Conservation (phyloP, 805 yeast genomes). For the Barnettozyma californica region DNA sequence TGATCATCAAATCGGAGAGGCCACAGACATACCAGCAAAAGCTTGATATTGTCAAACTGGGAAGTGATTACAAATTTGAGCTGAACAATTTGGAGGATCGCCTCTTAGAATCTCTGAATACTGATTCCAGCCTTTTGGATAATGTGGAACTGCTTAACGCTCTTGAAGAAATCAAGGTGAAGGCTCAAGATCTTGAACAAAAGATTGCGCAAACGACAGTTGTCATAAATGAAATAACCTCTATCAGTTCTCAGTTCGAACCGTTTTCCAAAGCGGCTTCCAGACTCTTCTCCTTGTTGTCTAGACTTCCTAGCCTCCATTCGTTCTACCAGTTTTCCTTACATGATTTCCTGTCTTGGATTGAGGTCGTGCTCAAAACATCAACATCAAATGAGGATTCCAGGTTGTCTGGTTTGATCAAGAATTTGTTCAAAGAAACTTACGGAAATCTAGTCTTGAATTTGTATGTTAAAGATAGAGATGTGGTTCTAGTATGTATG, state of each 20-base stretch:
- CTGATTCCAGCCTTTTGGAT: conserved; percentile 62
- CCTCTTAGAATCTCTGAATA: conserved; percentile 51
- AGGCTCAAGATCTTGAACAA: conserved; percentile 46
- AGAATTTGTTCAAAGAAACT: conserved; percentile 39
- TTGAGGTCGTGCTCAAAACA: conserved; percentile 27
- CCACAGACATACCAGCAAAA: conserved; percentile 68
- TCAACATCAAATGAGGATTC: not conserved
- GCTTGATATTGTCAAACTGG: conserved; percentile 45
- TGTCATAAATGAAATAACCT: conserved; percentile 52
- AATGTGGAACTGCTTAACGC: conserved; percentile 54
- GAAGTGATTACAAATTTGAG: conserved; percentile 52
- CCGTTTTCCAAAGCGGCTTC: conserved; percentile 56
- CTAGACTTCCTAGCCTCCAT: conserved; percentile 36
- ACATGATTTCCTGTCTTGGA: conserved; percentile 34
- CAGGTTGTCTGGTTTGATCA: conserved; percentile 30
- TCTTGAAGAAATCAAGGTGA: conserved; percentile 60
- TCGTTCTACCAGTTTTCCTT: conserved; percentile 57
- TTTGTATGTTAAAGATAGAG: conserved; percentile 30
- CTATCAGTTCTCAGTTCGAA: conserved; percentile 39
- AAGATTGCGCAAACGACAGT: conserved; percentile 50
- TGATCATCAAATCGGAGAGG: conserved; percentile 44
- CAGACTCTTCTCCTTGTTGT: conserved; percentile 42
- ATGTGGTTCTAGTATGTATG: conserved; percentile 36
- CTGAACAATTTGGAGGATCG: conserved; percentile 53
- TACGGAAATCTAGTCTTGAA: conserved; percentile 41